phyloP scores from a whole-genome alignment of 2,329 filamentous ascomycete genomes.

The Penicillium concentricum region DNA sequence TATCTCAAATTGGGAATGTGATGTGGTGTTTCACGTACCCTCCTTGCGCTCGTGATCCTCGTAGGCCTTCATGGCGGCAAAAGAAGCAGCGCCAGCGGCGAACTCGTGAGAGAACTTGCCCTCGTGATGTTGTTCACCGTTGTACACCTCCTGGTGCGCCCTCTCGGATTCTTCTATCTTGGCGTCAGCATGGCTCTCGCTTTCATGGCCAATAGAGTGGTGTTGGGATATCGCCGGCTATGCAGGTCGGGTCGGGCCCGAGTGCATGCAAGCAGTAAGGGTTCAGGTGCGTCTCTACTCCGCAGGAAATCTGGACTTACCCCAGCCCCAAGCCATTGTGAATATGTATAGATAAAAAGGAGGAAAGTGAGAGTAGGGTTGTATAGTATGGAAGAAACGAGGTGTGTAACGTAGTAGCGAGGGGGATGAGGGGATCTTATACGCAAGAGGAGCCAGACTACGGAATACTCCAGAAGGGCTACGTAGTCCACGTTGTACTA shows the following conservation, averaged over 20 bases:
- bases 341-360: constrained; percentile 9
- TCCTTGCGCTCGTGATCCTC: constrained; percentile 71
- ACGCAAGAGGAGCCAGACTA: constrained; percentile 5
- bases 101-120: constrained; percentile 69
- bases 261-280: constrained; percentile 1
- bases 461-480: constrained; percentile 16
- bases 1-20: neutral
- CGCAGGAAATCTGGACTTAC: constrained; percentile 21
- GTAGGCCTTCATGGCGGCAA: constrained; percentile 76
- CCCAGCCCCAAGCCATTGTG: constrained; percentile 39
- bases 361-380: constrained; percentile 3
- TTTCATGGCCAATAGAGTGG: neutral
- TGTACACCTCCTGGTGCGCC: constrained; percentile 56
- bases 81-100: constrained; percentile 72
- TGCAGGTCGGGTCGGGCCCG: constrained; percentile 2
- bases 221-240: neutral
- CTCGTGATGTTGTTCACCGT: constrained; percentile 53
- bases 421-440: constrained; percentile 17
- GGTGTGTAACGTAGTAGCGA: neutral
- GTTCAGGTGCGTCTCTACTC: neutral
- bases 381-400: constrained; percentile 4
- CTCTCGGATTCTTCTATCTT: constrained; percentile 51
- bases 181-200: constrained; percentile 5
- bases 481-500: constrained; percentile 8
- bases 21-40: constrained; percentile 48